Base-by-base conservation (phyloP, 1,284 basidiomycete species). In the Amylostereum chailletii region DNA sequence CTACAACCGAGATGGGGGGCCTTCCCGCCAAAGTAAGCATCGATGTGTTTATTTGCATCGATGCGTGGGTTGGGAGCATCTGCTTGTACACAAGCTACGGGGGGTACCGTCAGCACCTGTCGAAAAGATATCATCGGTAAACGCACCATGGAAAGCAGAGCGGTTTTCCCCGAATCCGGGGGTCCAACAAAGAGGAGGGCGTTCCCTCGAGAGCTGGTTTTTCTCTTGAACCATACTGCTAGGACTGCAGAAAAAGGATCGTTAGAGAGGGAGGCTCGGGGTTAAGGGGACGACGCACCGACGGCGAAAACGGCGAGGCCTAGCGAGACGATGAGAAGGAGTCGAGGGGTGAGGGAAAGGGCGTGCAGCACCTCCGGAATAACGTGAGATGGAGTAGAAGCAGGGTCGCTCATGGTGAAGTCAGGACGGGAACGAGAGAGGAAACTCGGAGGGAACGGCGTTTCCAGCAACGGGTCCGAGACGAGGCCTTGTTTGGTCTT, bases 141-240 rank as follows among this genome's bases (percentile, higher is more conserved):
- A 64, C 76, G 58, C 52, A 80, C 77, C 49, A 71, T 67, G 42
- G 74, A 71, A 40, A 78, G 53, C 34, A 90, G 80, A 26, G 86
- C 73, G 2, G 88, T 89, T 66, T 90, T 90, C 32, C 87, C 87
- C 2, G 78, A 74, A 62, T 88, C 86, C 3, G 81, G 73, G 42
- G 80, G 70, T 2, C 88, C 87, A 9, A 85, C 72, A 26, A 90
- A 66, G 3, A 90, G 65, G 5, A 90, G 60, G 9, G 74, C 65
- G 61, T 76, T 77, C 36, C 82, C 81, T 60, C 64, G 69, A 3
- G 72, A 65, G 39, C 63, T 67, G 3, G 75, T 70, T 55, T 66
- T 77, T 51, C 68, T 68, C 47, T 67, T 68, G 38, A 64, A 65
- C 29, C 76, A 64, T 33, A 76, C 56, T 19, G 76, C 51, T 42